phyloP scores from a whole-genome alignment of 768 basidiomycete genomes.

The Termitomyces sp. region DNA sequence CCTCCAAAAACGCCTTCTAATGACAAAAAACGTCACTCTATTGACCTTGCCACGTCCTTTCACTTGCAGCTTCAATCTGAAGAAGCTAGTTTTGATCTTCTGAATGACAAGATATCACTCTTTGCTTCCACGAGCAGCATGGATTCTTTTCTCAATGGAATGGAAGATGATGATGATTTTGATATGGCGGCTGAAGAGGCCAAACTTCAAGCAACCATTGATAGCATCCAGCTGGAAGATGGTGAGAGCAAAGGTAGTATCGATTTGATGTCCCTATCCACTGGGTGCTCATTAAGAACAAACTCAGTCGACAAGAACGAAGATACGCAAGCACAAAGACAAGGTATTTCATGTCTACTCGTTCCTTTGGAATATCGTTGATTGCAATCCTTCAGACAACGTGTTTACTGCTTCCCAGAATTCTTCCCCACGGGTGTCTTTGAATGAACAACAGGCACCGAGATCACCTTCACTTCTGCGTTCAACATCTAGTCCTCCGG shows the following conservation, averaged over 20 bases:
- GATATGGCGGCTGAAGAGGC: constrained; percentile 24
- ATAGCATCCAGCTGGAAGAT: constrained; percentile 8
- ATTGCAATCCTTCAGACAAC: background rate
- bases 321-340: background rate
- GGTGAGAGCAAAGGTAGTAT: background rate
- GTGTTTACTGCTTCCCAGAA: background rate
- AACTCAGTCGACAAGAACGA: background rate
- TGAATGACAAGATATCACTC: constrained; percentile 49
- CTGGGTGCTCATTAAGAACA: background rate
- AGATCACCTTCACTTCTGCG: background rate
- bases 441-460: background rate
- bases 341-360: background rate
- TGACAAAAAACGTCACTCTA: constrained; percentile 32
- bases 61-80: constrained; percentile 38
- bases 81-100: constrained; percentile 44
- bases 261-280: background rate
- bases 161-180: constrained; percentile 37
- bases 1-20: constrained; percentile 14
- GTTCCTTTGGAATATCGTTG: background rate
- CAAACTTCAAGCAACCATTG: constrained; percentile 17
- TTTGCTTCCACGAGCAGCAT: constrained; percentile 25
- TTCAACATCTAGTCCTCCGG: background rate
- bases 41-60: constrained; percentile 45
- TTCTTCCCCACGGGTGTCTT: background rate
- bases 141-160: constrained; percentile 28